Percentiles rank a stretch among this genome's conserved stretches.
Evolutionary conservation across 495 filamentous ascomycete species (phyloP).

Genomic region (Penicillium samsonianum): DNA sequence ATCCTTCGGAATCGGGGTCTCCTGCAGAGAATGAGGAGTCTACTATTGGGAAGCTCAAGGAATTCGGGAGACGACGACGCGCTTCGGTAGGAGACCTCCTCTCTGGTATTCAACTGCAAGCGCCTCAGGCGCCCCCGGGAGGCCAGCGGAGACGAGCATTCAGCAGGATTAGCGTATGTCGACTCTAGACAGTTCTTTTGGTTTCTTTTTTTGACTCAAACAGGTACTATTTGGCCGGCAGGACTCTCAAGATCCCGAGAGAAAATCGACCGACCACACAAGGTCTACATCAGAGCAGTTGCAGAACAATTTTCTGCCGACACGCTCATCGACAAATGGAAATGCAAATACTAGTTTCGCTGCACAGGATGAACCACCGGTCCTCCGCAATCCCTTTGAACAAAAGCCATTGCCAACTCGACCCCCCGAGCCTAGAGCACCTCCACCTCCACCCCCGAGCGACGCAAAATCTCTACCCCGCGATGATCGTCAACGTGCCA

Average conservation of each 20-base stretch:
- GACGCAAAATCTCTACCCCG: neutral
- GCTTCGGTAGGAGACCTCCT: conserved; percentile 32
- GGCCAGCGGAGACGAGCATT: conserved; percentile 22
- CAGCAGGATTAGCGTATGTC: conserved; percentile 27
- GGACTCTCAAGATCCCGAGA: conserved; percentile 13
- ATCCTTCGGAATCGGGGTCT: conserved; percentile 9
- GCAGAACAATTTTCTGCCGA: conserved; percentile 9
- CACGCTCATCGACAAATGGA: neutral
- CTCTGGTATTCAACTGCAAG: conserved; percentile 24
- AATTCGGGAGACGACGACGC: conserved; percentile 33
- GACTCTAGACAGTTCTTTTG: neutral
- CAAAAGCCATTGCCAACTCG: conserved; percentile 14
- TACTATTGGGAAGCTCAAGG: conserved; percentile 36
- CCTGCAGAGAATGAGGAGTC: conserved; percentile 19
- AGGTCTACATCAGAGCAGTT: conserved; percentile 2
- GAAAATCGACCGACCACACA: neutral
- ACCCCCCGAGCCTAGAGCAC: conserved; percentile 1
- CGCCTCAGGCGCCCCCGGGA: conserved; percentile 16
- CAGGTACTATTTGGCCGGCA: conserved; percentile 27
- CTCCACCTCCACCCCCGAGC: conserved; percentile 1
- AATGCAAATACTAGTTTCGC: neutral
- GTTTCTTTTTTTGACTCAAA: conserved; percentile 5
- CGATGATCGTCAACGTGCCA: conserved; percentile 16
- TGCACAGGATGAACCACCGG: neutral
- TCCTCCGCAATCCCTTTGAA: neutral